These are phyloP conservation scores for Mycena haematopus DNA, from an alignment of 768 basidiomycete genomes.

Conservation along the genomic window DNA sequence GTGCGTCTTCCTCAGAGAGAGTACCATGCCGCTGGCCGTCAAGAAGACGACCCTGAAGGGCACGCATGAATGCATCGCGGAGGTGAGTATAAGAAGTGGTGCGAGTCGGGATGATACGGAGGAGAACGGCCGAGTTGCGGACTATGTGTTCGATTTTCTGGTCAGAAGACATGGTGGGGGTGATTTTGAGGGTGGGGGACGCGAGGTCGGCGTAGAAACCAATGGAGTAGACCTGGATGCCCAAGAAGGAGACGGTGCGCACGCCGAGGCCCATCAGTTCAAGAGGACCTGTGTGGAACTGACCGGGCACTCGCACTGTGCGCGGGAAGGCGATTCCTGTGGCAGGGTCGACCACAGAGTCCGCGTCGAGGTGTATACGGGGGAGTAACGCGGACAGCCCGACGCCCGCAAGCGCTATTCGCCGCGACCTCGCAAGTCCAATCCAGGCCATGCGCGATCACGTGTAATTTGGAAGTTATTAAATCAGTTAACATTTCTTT, in stretches of 20 bases:
- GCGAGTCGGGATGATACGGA: slow-evolving; percentile 83
- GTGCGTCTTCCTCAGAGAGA: slow-evolving; percentile 65
- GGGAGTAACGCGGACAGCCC: slow-evolving; percentile 37
- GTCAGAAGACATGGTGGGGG: slow-evolving; percentile 57
- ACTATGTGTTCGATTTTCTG: slow-evolving; percentile 77
- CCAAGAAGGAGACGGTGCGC: slow-evolving; percentile 86
- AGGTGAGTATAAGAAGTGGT: slow-evolving; percentile 80
- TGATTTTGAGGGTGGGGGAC: slow-evolving; percentile 66
- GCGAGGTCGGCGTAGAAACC: slow-evolving; percentile 88
- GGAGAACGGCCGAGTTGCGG: slow-evolving; percentile 68
- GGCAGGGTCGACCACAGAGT: slow-evolving; percentile 66
- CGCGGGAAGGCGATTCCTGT: slow-evolving; percentile 79
- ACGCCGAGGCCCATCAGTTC: slow-evolving; percentile 86
- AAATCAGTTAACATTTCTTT: too few species aligned
- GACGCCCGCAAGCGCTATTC: slow-evolving; percentile 43
- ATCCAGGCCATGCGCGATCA: slow-evolving; percentile 25
- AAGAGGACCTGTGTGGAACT: slow-evolving; percentile 64
- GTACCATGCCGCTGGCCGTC: slow-evolving; percentile 56
- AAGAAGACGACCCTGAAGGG: slow-evolving; percentile 66
- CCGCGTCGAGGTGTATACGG: slow-evolving; percentile 53
- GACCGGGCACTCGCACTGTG: slow-evolving; percentile 66
- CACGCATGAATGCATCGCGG: slow-evolving; percentile 83
- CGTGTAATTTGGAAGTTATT: too few species aligned
- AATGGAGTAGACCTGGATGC: slow-evolving; percentile 88
- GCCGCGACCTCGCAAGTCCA: slow-evolving; percentile 32